A percentile compares a stretch with the other conserved stretches of the same genome.
Evolutionary conservation across 495 filamentous ascomycete genomes (phyloP).

Genomic region (Elaphomyces granulatus): DNA sequence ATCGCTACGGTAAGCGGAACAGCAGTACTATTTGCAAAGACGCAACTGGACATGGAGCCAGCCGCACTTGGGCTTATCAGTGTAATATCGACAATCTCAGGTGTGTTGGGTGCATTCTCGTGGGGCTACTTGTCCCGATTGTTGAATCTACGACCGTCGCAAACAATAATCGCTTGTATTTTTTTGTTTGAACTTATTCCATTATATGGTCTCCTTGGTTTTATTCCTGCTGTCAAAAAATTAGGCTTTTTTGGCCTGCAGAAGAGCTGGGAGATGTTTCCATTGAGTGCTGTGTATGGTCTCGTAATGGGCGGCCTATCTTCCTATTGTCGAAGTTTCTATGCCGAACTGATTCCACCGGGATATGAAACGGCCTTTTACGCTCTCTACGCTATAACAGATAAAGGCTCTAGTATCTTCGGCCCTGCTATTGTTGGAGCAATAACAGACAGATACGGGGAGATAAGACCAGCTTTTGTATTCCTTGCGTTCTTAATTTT

Average conservation of each 20-base stretch:
- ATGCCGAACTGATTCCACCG: conserved; percentile 81
- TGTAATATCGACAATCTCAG: conserved; percentile 70
- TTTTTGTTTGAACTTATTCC: conserved; percentile 84
- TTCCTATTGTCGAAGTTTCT: conserved; percentile 85
- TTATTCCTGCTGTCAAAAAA: conserved; percentile 62
- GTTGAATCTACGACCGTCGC: conserved; percentile 53
- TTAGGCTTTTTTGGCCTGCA: conserved; percentile 74
- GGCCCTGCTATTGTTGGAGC: conserved; percentile 86
- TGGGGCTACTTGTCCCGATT: conserved; percentile 64
- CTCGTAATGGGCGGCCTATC: conserved; percentile 88
- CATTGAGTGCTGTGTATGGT: conserved; percentile 78
- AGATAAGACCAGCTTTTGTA: conserved; percentile 86
- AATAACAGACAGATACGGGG: conserved; percentile 78
- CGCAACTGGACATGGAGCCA: conserved; percentile 74
- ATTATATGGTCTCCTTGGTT: conserved; percentile 79
- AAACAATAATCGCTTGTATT: conserved; percentile 86
- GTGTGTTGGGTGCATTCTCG: conserved; percentile 75
- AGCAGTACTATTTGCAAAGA: conserved; percentile 91
- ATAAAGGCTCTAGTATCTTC: conserved; percentile 91
- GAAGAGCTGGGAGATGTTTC: conserved; percentile 95
- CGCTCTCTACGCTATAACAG: conserved; percentile 91
- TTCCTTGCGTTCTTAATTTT: conserved; percentile 77
- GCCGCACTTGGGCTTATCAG: conserved; percentile 86
- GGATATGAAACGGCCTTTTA: conserved; percentile 94
- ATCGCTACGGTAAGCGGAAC: conserved; percentile 94